Base-by-base conservation (phyloP, 768 basidiomycete genomes). In the Cystofilobasidium bisporidii region DNA sequence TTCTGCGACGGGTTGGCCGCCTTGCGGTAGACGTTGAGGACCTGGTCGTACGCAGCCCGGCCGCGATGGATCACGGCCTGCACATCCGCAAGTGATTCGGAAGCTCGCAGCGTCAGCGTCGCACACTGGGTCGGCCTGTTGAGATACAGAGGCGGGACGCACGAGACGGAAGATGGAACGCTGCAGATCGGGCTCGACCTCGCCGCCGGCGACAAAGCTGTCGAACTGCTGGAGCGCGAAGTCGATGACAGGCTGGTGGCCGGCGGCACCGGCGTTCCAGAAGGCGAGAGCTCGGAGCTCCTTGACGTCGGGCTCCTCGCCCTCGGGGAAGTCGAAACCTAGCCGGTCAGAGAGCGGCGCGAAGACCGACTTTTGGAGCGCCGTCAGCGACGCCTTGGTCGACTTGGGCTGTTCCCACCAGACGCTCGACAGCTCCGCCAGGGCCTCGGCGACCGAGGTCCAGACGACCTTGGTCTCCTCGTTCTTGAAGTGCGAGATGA, bases 141-240 rank as follows among this genome's bases (percentile, higher is more conserved):
- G 20, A 59, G 58, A 45, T 43, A 53, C 26, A 61, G 10, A 12
- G 18, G 47, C 18, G 14, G 11, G 45, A 55, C 58, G 22, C 32
- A 73, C 73, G 61, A 66, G 43, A 53, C 72, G 76, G 61, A 63
- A 69, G 48, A 83, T 83, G 48, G 81, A 77, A 33, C 79, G 73
- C 71, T 87, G 82, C 56, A 98, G 77, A 78, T 97, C 93, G 32
- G 84, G 82, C 10, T 90, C 89, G 71, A 98, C 89, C 63, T 86
- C 86, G 11, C 84, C 83, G 18, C 84, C 87, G 68, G 83, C 81
- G 72, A 87, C 76, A 24, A 58, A 47, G 30, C 32, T 32, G 28
- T 43, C 64, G 80, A 96, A 97, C 64, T 89, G 85, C 30, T 78
- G 77, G 72, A 81, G 79, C 61, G 94, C 79, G 74, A 90, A 87